Base-by-base conservation (phyloP, 1,139 yeast species). In the Saccharomyces hybrid region DNA sequence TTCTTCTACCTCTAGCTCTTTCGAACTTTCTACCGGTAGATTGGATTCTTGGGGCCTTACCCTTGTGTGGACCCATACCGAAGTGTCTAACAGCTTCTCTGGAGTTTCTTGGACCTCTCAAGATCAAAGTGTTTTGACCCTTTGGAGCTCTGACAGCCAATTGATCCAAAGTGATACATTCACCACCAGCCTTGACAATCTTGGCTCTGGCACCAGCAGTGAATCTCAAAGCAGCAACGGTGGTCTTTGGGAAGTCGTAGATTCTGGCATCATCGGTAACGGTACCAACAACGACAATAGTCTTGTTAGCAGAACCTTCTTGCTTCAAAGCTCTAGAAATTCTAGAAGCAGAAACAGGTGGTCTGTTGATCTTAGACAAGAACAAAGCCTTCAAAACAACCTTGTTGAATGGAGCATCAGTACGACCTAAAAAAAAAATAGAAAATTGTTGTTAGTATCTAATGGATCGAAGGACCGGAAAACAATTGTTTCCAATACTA, bases 61-160 rank as follows among this genome's bases (percentile, higher is more conserved):
- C 81, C 84, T 88, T 88, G 95, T 95, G 98, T 74, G 99, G 99
- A 81, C 99, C 99, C 79, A 91, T 77, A 79, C 99, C 99, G 76
- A 93, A 93, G 88, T 93, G 98, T 84, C 97, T 89, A 73, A 89
- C 97, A 72, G 99, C 97, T 83, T 93, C 97, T 84, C 99, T 89
- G 78, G 96, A 75, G 80, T 81, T 83, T 87, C 97, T 89, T 81
- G 98, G 96, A 77, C 99, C 99, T 84, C 98, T 89, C 75, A 93
- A 82, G 74, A 91, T 80, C 78, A 91, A 79, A 69, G 98, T 91
- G 96, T 93, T 91, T 80, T 89, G 88, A 79, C 99, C 99, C 79
- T 91, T 89, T 79, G 99, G 99, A 76, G 98, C 93, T 81, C 97
- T 91, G 74, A 88, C 84, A 73, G 99, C 99, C 73, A 93, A 88